Evolutionary conservation across 2,329 filamentous ascomycete genomes (phyloP), one percentile per base, ranked within the genome.

Genomic region (Nannizziopsis barbatae): DNA sequence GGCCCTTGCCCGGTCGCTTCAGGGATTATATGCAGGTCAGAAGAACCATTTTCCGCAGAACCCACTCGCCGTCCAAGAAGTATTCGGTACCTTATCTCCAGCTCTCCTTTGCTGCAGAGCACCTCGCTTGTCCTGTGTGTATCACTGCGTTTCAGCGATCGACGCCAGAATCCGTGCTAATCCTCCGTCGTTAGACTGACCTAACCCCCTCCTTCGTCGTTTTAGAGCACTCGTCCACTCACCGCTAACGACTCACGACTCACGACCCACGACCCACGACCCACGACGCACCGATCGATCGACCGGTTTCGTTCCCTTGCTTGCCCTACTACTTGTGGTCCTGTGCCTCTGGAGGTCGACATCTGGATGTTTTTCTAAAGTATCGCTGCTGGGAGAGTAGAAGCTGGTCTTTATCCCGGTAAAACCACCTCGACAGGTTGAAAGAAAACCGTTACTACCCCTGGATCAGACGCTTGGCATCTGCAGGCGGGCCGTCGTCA

Each of bases 91-190:
- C 22, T 41, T 22, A 7, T 20, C 15, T 39, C 17, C 35, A 17
- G 22, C 44, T 35, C 12, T 14, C 18, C 18, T 27, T 32, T 30
- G 22, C 31, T 11, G 18, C 12, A 14, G 40, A 15, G 9, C 20
- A n/a, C 27, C 27, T 27, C 17, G 17, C 31, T 31, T 18, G 17
- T 15, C 27, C 37, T 39, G 32, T 18, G 27, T 41, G 45, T 47
- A 40, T 47, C 45, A 47, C 45, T 39, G 15, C 27, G 45, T 47
- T 47, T 47, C 45, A 47, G 45, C 45, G 45, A 40, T 40, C 36
- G 44, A 33, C 44, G 33, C 44, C 44, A 39, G 35, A 14, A 40
- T 38, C 22, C 33, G 36, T 30, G 22, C 33, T 40, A 33, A 40
- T 27, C 22, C 22, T 27, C 22, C 22, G 22, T 27, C 22, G 22